These are phyloP conservation scores for Monsonia emarginata DNA, from an alignment of 441 rosid species.

Conservation along the genomic window DNA sequence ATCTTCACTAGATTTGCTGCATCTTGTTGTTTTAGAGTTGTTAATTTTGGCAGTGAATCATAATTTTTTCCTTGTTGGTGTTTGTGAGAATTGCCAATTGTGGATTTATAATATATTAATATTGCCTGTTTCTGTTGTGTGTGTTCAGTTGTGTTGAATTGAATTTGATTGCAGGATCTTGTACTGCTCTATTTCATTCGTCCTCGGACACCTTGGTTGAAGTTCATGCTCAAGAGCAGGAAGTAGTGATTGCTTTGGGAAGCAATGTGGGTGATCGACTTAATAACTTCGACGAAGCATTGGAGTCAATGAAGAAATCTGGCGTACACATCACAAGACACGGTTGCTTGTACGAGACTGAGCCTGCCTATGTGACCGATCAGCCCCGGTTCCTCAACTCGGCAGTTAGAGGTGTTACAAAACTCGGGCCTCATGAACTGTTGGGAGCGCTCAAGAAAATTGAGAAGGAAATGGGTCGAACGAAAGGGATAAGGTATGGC, in stretches of 20 bases:
- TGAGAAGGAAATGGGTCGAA: slow-evolving; percentile 77
- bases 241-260: slow-evolving; percentile 83
- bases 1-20: background rate
- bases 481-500: slow-evolving; percentile 63
- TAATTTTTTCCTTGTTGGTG: background rate
- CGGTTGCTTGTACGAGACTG: slow-evolving; percentile 79
- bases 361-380: slow-evolving; percentile 80
- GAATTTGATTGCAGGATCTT: slow-evolving; percentile 29
- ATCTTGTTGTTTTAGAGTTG: background rate
- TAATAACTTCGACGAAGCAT: slow-evolving; percentile 53
- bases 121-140: background rate
- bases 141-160: background rate
- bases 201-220: slow-evolving; percentile 29
- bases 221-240: slow-evolving; percentile 60
- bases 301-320: slow-evolving; percentile 45
- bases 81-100: background rate
- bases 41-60: background rate
- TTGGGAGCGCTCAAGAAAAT: slow-evolving; percentile 57
- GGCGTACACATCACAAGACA: slow-evolving; percentile 60
- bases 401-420: slow-evolving; percentile 75
- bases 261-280: slow-evolving; percentile 82
- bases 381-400: slow-evolving; percentile 85
- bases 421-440: slow-evolving; percentile 77
- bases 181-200: slow-evolving; percentile 30
- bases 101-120: background rate